Conservation (phyloP, 495 filamentous ascomycete species). For the Aspergillus hancockii region DNA sequence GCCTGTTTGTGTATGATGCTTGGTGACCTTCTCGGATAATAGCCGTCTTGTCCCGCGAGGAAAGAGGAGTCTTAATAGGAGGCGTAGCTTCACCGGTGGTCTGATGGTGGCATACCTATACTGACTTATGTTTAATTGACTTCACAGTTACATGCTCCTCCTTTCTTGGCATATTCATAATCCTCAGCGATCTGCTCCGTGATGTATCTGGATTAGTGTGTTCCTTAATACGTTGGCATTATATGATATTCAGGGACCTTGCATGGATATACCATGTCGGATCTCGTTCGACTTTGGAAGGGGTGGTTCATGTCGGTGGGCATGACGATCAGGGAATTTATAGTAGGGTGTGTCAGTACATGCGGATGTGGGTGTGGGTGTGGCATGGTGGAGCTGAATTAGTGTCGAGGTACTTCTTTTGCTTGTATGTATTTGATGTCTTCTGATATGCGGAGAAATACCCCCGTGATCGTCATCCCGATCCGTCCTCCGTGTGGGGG, state of each 20-base stretch:
- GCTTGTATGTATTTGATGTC: background rate
- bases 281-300: background rate
- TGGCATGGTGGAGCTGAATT: too few species aligned
- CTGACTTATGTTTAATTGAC: background rate
- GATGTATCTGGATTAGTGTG: background rate
- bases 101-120: background rate
- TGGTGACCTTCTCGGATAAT: background rate
- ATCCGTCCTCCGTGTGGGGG: conserved; percentile 3
- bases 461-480: background rate
- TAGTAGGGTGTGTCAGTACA: too few species aligned
- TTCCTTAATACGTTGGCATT: background rate
- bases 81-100: background rate
- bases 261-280: background rate
- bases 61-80: background rate
- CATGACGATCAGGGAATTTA: background rate
- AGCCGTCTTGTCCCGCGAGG: background rate
- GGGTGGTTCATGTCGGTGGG: background rate
- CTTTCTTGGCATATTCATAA: background rate
- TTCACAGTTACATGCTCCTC: background rate
- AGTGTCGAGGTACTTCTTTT: too few species aligned
- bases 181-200: background rate
- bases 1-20: background rate
- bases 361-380: too few species aligned
- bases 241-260: background rate
- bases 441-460: conserved; percentile 3